phyloP scores from a whole-genome alignment of 23 red algal species.

The Gracilaria domingensis region DNA sequence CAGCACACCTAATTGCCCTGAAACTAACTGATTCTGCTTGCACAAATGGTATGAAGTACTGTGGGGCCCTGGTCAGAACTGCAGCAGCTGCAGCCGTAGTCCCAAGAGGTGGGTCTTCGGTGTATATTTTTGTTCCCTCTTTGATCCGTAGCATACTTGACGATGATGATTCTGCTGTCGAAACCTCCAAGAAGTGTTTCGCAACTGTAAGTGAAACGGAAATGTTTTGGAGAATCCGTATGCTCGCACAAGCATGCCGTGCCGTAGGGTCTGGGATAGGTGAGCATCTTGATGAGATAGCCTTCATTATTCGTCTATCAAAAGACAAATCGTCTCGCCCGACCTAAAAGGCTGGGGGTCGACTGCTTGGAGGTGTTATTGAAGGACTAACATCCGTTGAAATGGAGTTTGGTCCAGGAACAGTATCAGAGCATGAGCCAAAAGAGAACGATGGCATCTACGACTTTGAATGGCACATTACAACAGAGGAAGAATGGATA shows the following conservation, averaged over 20 bases:
- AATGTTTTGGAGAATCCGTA: constrained; percentile 87
- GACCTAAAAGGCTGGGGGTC: constrained; percentile 95
- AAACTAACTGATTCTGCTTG: constrained; percentile 72
- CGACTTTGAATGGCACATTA: constrained; percentile 68
- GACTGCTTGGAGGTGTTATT: constrained; percentile 87
- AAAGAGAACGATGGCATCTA: constrained; percentile 54
- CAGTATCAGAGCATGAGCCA: constrained; percentile 25
- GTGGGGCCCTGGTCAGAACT: constrained; percentile 68
- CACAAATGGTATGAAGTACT: constrained; percentile 80
- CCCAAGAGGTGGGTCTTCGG: constrained; percentile 49
- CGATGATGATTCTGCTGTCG: constrained; percentile 27
- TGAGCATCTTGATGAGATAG: constrained; percentile 34
- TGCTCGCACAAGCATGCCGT: constrained; percentile 93
- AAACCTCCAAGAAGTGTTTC: constrained; percentile 16
- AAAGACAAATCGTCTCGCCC: constrained; percentile 49
- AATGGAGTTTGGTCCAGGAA: constrained; percentile 68
- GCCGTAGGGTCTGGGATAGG: constrained; percentile 51
- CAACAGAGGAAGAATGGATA: constrained; percentile 64
- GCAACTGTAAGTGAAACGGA: constrained; percentile 73
- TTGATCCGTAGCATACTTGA: constrained; percentile 62
- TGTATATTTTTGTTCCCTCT: constrained; percentile 72
- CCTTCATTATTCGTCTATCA: constrained; percentile 43
- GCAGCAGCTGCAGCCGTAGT: constrained; percentile 62
- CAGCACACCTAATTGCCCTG: constrained; percentile 53
- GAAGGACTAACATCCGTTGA: constrained; percentile 85